phyloP scores from a whole-genome alignment of 2,329 filamentous ascomycete species.

The Neocucurbitaria cava region DNA sequence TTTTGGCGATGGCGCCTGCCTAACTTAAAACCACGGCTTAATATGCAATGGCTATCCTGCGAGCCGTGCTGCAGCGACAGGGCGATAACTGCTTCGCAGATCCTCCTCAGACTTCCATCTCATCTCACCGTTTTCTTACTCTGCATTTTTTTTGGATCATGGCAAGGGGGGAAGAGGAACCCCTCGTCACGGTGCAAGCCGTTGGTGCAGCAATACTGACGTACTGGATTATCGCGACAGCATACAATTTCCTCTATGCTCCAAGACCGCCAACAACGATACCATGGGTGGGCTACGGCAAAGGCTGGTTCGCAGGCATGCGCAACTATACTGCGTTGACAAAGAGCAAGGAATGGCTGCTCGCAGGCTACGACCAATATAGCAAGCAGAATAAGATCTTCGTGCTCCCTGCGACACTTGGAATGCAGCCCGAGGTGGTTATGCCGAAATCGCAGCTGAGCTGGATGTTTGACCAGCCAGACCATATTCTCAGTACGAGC shows the following conservation, averaged over 20 bases:
- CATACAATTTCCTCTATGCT: conserved; percentile 18
- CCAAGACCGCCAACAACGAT: conserved; percentile 24
- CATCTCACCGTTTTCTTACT: not conserved
- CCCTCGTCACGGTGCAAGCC: conserved; percentile 3
- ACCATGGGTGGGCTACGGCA: conserved; percentile 36
- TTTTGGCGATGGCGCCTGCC: not conserved
- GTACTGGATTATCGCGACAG: conserved; percentile 19
- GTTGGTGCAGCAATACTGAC: conserved; percentile 22
- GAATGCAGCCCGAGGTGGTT: conserved; percentile 38
- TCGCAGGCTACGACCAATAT: conserved; percentile 32
- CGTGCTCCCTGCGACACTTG: conserved; percentile 33
- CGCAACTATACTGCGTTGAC: conserved; percentile 29
- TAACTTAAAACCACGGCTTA: not conserved
- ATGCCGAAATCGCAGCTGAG: conserved; percentile 43
- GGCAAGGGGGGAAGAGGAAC: not conserved
- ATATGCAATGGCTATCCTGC: not conserved
- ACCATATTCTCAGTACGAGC: conserved; percentile 46
- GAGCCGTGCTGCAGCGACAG: not conserved
- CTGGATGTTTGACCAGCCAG: conserved; percentile 55
- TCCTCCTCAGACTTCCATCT: not conserved
- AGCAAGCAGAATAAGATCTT: conserved; percentile 33
- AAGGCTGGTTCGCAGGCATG: conserved; percentile 24
- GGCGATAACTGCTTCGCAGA: not conserved
- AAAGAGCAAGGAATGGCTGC: conserved; percentile 31
- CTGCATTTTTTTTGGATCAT: not conserved